Evolutionary conservation across 257 asterid genomes (phyloP).

Genomic region (Cinchona pubescens): DNA sequence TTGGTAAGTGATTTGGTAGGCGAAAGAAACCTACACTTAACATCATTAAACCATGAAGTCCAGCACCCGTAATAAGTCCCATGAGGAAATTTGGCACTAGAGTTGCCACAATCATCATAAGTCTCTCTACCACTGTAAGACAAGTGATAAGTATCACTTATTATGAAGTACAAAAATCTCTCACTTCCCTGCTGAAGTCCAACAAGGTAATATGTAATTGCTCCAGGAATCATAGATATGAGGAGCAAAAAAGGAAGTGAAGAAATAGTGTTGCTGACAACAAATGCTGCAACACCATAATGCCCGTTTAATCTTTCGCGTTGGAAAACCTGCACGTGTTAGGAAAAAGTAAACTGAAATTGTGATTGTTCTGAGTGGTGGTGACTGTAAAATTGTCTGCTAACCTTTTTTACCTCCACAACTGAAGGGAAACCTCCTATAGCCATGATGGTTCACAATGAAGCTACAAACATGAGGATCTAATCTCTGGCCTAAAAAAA

Average conservation of each 20-base stretch:
- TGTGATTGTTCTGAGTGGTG: too few relatives aligned
- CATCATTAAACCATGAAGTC: slow-evolving; percentile 61
- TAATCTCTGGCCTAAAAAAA: slow-evolving; percentile 33
- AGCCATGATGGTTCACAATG: slow-evolving; percentile 51
- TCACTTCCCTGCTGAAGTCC: slow-evolving; percentile 37
- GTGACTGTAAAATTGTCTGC: too few relatives aligned
- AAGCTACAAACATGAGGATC: slow-evolving; percentile 29
- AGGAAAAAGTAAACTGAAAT: too few relatives aligned
- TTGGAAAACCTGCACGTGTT: slow-evolving; percentile 52
- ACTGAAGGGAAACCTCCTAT: slow-evolving; percentile 69
- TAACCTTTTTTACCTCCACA: slow-evolving; percentile 55
- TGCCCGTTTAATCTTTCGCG: slow-evolving; percentile 65
- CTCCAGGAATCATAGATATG: slow-evolving; percentile 50
- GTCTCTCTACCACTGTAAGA: slow-evolving; percentile 62
- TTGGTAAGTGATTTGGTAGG: slow-evolving; percentile 47
- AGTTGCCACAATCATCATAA: slow-evolving; percentile 64
- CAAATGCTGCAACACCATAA: slow-evolving; percentile 50
- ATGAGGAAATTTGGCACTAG: slow-evolving; percentile 55
- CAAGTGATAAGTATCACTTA: slow-evolving; percentile 44
- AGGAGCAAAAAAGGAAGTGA: slow-evolving; percentile 49
- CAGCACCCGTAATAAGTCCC: slow-evolving; percentile 50
- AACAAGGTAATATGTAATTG: slow-evolving; percentile 41
- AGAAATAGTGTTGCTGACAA: slow-evolving; percentile 50
- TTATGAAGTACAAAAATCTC: slow-evolving; percentile 35
- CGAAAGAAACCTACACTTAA: slow-evolving; percentile 64